Base-by-base conservation (phyloP, 352 stramenopile genomes). In the Phytopythium mirpurense region DNA sequence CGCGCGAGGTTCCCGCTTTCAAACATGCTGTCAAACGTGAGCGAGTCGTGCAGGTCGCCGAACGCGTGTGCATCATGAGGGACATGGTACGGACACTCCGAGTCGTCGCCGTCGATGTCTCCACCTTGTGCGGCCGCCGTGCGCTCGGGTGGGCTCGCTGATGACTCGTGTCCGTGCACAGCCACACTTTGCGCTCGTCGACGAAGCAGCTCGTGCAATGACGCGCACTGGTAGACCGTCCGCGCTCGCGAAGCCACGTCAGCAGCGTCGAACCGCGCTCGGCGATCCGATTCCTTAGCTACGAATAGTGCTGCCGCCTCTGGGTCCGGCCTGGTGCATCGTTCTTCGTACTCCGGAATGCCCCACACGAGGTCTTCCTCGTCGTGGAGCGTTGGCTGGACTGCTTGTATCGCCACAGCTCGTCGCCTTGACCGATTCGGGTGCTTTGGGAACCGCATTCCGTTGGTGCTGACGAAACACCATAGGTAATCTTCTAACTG, bases 21-120 rank as follows among this genome's bases (percentile, higher is more conserved):
- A 55, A 98, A 98, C 49, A 75, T 73, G 40, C 90, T 96, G 37
- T 97, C 89, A 53, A 98, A 98, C 14, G 81, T 89, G 26, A 98
- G 69, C 19, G 48, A 43, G 10, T 54, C 48, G 21, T 27, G 19
- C 8, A 14, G 21, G 26, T 59, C 38, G 16, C 38, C 12, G 27
- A 75, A 77, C 5, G 52, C 60, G 11, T 36, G 42, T 10, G 56
- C 64, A 7, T 55, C 64, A 4, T 70, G 54, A 0, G 68, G 59
- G 14, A 88, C 59, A 24, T 60, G 52, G 50, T 90, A 89, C 1
- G 60, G 72, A 15, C 49, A 47, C 23, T 67, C 21, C 14, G 16
- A 9, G 12, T 18, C 26, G 29, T 51, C 44, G 19, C 44, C 24
- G 16, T 32, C 35, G 5, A 6, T 9, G 15, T 42, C 35, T 7